Evolutionary conservation across 2,329 filamentous ascomycete species (phyloP).

Genomic region (Pseudocercospora fuligena): DNA sequence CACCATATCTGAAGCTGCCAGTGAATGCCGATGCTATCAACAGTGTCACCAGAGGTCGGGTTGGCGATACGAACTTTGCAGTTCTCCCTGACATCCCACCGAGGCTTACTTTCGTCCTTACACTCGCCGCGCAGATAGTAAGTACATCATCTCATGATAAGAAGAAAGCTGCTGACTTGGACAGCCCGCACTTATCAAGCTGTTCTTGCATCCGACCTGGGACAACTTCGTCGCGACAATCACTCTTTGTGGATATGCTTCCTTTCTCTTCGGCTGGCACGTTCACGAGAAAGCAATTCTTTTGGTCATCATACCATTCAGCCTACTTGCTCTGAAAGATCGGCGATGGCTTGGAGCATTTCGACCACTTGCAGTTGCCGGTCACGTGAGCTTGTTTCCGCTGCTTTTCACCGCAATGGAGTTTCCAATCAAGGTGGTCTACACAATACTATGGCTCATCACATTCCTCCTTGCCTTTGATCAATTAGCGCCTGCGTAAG

Average conservation of each 20-base stretch:
- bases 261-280: conserved; percentile 97
- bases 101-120: conserved; percentile 78
- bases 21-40: conserved; percentile 76
- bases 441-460: conserved; percentile 90
- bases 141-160: conserved; percentile 25
- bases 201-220: conserved; percentile 82
- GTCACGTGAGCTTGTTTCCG: conserved; percentile 94
- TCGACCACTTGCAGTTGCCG: conserved; percentile 86
- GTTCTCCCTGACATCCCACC: conserved; percentile 87
- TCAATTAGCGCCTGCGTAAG: conserved; percentile 76
- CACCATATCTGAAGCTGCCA: conserved; percentile 75
- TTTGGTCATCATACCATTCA: conserved; percentile 93
- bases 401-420: conserved; percentile 89
- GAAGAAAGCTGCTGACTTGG: background rate
- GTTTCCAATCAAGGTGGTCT: conserved; percentile 91
- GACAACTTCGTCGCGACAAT: conserved; percentile 87
- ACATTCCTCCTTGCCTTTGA: conserved; percentile 87
- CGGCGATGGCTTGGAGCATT: conserved; percentile 90
- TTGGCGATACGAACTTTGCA: conserved; percentile 92
- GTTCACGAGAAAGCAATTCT: conserved; percentile 98
- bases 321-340: conserved; percentile 86
- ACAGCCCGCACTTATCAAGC: conserved; percentile 74
- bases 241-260: conserved; percentile 92
- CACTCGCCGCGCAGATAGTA: conserved; percentile 78
- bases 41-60: conserved; percentile 89